These are phyloP conservation scores for Ophiocordyceps camponoti-leonardi DNA, from an alignment of 2,329 filamentous ascomycete genomes.

Conservation along the genomic window DNA sequence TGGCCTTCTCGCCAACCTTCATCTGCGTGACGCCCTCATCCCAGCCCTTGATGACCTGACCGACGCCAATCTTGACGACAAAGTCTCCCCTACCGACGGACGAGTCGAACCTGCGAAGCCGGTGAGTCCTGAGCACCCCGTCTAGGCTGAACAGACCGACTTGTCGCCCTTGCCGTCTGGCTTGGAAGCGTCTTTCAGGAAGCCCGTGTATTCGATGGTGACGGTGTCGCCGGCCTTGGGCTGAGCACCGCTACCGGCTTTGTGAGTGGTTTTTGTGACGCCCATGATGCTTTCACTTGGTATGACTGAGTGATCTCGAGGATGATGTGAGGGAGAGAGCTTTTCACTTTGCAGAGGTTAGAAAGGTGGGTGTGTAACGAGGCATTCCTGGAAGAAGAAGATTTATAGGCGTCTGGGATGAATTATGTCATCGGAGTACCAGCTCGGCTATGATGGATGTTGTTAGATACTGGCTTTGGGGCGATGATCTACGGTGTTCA, in stretches of 20 bases:
- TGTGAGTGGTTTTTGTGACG: slow-evolving; percentile 50
- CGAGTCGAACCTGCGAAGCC: slow-evolving; percentile 59
- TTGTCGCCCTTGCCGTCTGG: slow-evolving; percentile 49
- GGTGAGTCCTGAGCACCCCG: neutral
- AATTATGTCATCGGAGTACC: neutral
- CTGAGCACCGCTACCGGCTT: slow-evolving; percentile 41
- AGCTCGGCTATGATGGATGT: neutral
- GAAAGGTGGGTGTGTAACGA: neutral
- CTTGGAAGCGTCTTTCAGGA: slow-evolving; percentile 49
- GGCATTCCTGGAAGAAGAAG: neutral
- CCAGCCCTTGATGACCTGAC: slow-evolving; percentile 78
- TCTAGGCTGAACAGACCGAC: slow-evolving; percentile 31
- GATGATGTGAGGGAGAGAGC: neutral
- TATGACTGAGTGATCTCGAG: neutral
- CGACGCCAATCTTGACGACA: slow-evolving; percentile 60
- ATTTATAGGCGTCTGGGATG: neutral
- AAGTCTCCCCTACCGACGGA: slow-evolving; percentile 67
- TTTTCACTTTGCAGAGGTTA: neutral
- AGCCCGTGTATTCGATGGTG: slow-evolving; percentile 84
- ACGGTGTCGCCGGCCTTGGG: slow-evolving; percentile 56
- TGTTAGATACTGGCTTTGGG: neutral
- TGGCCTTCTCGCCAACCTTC: slow-evolving; percentile 81
- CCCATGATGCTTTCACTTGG: slow-evolving; percentile 35
- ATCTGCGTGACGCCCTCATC: slow-evolving; percentile 74
- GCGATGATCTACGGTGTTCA: neutral